These are phyloP conservation scores for Bruguiera parviflora DNA, from an alignment of 345 rosid species.

Conservation along the genomic window DNA sequence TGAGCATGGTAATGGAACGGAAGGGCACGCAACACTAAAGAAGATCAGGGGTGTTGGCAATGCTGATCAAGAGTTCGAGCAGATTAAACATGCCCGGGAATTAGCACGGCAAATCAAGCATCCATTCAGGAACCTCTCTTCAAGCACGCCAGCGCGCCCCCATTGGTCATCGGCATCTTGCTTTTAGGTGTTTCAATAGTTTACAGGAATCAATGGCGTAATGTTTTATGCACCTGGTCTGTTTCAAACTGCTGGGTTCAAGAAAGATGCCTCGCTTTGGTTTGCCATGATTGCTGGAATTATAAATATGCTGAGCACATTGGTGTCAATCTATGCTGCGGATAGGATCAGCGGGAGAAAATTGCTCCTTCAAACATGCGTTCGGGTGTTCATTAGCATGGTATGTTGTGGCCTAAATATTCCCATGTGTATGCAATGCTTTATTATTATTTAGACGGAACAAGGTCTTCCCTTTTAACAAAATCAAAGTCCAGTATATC, in stretches of 20 bases:
- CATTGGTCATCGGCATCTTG: constrained; percentile 33
- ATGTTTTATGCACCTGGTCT: constrained; percentile 63
- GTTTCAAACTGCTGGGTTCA: constrained; percentile 67
- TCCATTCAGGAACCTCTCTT: constrained; percentile 44
- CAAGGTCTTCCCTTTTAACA: no score
- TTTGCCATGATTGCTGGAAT: constrained; percentile 59
- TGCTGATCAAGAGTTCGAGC: constrained; percentile 30
- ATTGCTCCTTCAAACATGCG: constrained; percentile 51
- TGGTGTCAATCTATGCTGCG: constrained; percentile 53
- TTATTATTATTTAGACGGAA: no score
- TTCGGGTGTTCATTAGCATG: constrained; percentile 39
- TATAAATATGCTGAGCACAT: constrained; percentile 53
- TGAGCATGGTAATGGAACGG: constrained; percentile 31
- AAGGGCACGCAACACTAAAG: constrained; percentile 34
- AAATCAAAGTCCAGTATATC: no score
- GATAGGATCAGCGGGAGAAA: constrained; percentile 56
- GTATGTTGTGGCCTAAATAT: not conserved
- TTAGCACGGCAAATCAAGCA: constrained; percentile 38
- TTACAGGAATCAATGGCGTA: constrained; percentile 46
- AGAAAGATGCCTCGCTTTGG: constrained; percentile 49
- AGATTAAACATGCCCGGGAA: constrained; percentile 34
- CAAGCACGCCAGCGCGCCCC: constrained; percentile 35
- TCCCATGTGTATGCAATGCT: no score
- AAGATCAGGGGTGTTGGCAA: constrained; percentile 38
- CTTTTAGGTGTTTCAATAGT: constrained; percentile 40